A percentile compares a stretch with the other conserved stretches of the same genome.
Evolutionary conservation across 768 basidiomycete species (phyloP).

Genomic region (Boletus reticulatus): DNA sequence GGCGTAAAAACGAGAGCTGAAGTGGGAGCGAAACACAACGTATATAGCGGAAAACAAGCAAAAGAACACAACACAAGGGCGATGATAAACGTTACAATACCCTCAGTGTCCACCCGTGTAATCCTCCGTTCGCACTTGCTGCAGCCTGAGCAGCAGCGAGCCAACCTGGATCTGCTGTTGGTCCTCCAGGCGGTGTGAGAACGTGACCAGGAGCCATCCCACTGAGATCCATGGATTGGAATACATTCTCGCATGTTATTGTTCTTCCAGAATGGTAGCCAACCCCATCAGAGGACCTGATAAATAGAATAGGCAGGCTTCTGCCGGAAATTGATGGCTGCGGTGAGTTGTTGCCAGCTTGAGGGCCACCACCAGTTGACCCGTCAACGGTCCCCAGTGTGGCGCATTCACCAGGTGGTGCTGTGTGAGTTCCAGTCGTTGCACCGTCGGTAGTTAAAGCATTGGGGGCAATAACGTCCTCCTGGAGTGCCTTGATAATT

Average conservation of each 20-base stretch:
- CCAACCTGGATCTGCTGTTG: conserved; percentile 61
- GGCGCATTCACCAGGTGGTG: conserved; percentile 24
- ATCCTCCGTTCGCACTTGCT: conserved; percentile 59
- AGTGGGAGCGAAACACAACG: conserved; percentile 18
- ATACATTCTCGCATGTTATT: conserved; percentile 79
- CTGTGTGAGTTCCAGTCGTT: conserved; percentile 36
- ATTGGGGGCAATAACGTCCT: conserved; percentile 54
- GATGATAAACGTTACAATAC: conserved; percentile 53
- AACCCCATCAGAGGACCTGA: conserved; percentile 78
- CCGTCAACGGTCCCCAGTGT: conserved; percentile 30
- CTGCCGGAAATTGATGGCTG: conserved; percentile 61
- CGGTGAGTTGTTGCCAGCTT: conserved; percentile 26
- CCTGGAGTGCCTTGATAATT: conserved; percentile 75
- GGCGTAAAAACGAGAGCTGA: conserved; percentile 5
- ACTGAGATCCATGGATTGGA: conserved; percentile 64
- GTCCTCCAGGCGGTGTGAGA: conserved; percentile 42
- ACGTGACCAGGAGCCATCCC: conserved; percentile 45
- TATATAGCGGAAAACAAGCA: conserved; percentile 29
- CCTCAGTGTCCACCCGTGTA: conserved; percentile 77
- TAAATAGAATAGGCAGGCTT: conserved; percentile 76
- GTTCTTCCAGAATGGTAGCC: conserved; percentile 88
- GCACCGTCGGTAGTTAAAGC: conserved; percentile 34
- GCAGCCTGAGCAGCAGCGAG: conserved; percentile 72
- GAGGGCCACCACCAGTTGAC: conserved; percentile 20
- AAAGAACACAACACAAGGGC: conserved; percentile 25